Evolutionary conservation across 2,329 filamentous ascomycete genomes (phyloP).

Genomic region (Colletotrichum ledebouriae): DNA sequence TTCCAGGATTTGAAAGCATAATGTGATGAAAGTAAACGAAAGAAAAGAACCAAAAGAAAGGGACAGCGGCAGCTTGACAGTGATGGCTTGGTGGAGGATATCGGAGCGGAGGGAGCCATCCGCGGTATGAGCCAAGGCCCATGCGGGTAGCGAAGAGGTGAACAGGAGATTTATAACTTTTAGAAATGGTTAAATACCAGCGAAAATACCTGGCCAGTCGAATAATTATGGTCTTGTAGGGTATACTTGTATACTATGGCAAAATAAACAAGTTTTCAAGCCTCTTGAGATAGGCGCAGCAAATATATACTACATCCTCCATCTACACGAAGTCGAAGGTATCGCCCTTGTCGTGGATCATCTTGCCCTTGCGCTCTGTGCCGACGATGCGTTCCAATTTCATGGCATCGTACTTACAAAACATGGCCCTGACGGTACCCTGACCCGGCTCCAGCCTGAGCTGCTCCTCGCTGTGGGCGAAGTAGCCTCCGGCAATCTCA

Average conservation of each 20-base stretch:
- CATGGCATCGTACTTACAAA: slow-evolving; percentile 90
- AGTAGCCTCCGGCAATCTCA: slow-evolving; percentile 79
- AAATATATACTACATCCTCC: slow-evolving; percentile 30
- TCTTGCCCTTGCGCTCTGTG: slow-evolving; percentile 81
- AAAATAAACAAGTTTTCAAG: slow-evolving; percentile 36
- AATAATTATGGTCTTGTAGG: slow-evolving; percentile 41
- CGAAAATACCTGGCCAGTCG: slow-evolving; percentile 39
- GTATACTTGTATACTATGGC: slow-evolving; percentile 42
- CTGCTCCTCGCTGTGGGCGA: slow-evolving; percentile 71
- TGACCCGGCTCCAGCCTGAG: slow-evolving; percentile 68
- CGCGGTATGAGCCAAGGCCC: background rate
- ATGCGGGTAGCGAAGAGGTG: background rate
- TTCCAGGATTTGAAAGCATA: slow-evolving; percentile 54
- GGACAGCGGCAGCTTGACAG: slow-evolving; percentile 15
- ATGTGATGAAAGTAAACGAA: background rate
- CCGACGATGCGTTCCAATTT: slow-evolving; percentile 92
- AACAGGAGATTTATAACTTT: slow-evolving; percentile 26
- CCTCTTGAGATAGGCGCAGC: slow-evolving; percentile 16
- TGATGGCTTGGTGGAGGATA: background rate
- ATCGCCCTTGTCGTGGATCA: slow-evolving; percentile 87
- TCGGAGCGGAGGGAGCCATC: background rate
- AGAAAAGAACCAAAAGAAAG: slow-evolving; percentile 47
- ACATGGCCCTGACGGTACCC: slow-evolving; percentile 74
- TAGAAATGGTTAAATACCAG: slow-evolving; percentile 35
- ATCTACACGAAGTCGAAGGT: slow-evolving; percentile 92